Evolutionary conservation across 352 stramenopile species (phyloP), one percentile per base, ranked within the genome.

Genomic region (Pythium phragmiticola): DNA sequence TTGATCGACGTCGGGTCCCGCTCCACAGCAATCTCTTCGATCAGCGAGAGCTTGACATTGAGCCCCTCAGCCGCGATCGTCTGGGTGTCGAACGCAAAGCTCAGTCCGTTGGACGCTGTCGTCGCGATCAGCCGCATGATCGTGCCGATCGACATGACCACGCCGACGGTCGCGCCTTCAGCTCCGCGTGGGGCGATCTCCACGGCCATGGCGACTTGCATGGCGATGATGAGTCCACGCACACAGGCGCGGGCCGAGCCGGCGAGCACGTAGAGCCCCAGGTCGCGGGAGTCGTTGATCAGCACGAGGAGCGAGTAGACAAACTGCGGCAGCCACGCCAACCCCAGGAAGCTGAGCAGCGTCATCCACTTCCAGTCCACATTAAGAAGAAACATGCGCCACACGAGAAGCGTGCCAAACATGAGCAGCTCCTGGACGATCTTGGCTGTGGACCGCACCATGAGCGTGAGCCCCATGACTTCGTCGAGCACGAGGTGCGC

Each of bases 151-250:
- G 82, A 88, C 33, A 82, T 72, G 55, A 90, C 57, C 9, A 84
- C 52, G 7, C 82, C 82, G 0, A 87, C 46, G 7, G 81, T 78
- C 4, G 78, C 75, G 8, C 81, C 81, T 74, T 90, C 81, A 19
- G 70, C 77, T 28, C 74, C 75, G 1, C 72, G 65, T 9, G 76
- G 77, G 9, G 78, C 75, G 39, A 88, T 86, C 65, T 90, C 81
- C 1, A 82, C 70, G 2, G 67, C 68, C 30, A 85, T 60, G 13
- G 66, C 63, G 11, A 75, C 60, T 42, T 84, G 66, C 19, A 88
- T 6, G 1, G 80, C 65, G 12, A 86, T 49, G 8, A 87, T 66
- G 3, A 72, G 43, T 11, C 56, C 73, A 2, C 78, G 69, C n/a
- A 84, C 23, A 34, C 84, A 79, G 9, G 74, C 70, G 52, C 62